Percentiles rank a stretch among this genome's conserved stretches.
These are phyloP conservation scores for Hymenoscyphus fraxineus DNA, from an alignment of 2,329 filamentous ascomycete species.

Conservation along the genomic window DNA sequence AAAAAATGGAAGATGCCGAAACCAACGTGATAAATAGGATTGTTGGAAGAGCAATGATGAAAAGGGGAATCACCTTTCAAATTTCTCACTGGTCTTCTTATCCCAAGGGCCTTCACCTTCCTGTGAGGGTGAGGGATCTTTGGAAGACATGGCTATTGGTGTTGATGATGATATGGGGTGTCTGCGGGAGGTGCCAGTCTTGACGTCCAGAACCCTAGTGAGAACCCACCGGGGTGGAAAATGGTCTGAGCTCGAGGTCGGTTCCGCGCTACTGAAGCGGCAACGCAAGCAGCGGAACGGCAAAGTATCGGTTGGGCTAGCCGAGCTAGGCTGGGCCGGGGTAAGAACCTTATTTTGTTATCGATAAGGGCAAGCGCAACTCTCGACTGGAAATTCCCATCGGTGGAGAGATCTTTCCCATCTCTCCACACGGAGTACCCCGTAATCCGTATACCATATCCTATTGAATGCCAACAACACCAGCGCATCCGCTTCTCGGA, in stretches of 20 bases:
- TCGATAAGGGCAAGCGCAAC: conserved; percentile 2
- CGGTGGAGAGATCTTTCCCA: background rate
- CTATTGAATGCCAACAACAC: background rate
- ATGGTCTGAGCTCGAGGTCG: background rate
- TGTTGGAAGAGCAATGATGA: background rate
- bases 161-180: background rate
- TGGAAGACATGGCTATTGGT: conserved; percentile 25
- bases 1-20: background rate
- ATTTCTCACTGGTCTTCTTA: conserved; percentile 58
- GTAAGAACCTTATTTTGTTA: conserved; percentile 1
- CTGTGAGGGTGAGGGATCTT: conserved; percentile 33
- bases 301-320: conserved; percentile 2
- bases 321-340: background rate
- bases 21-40: background rate
- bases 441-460: background rate
- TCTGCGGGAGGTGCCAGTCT: background rate
- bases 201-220: background rate
- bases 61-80: conserved; percentile 51
- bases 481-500: background rate
- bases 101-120: conserved; percentile 45
- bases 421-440: too few relatives aligned
- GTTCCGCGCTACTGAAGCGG: background rate
- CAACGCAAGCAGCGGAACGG: background rate
- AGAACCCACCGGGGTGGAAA: background rate
- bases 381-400: background rate